Evolutionary conservation across 257 asterid species (phyloP).

Genomic region (Nicotiana knightiana): DNA sequence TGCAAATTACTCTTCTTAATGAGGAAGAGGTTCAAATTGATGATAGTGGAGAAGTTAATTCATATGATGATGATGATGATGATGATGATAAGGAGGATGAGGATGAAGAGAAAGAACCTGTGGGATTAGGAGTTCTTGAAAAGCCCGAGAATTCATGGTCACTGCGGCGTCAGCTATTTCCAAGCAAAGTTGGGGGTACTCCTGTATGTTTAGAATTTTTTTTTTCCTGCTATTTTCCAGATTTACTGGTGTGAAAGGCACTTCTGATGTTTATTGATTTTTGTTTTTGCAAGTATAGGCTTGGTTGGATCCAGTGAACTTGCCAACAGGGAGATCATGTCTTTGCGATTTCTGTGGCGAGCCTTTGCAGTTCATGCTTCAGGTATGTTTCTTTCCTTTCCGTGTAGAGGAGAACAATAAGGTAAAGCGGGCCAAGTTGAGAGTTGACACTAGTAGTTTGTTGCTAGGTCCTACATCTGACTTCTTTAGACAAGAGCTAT

Average conservation of each 20-base stretch:
- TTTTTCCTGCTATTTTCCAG: background rate
- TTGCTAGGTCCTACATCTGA: too few relatives aligned
- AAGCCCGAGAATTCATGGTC: conserved; percentile 62
- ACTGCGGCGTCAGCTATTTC: conserved; percentile 61
- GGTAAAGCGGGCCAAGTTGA: too few relatives aligned
- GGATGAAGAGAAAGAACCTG: conserved; percentile 47
- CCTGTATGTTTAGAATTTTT: conserved; percentile 50
- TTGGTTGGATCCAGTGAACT: conserved; percentile 83
- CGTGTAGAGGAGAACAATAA: too few relatives aligned
- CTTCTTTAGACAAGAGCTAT: too few relatives aligned
- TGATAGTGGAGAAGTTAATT: conserved; percentile 31
- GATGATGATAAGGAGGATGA: background rate
- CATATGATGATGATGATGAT: conserved; percentile 34
- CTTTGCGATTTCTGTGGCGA: conserved; percentile 74
- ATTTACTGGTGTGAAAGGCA: background rate
- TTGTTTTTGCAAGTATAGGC: conserved; percentile 42
- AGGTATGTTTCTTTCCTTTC: conserved; percentile 42
- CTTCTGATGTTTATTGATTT: background rate
- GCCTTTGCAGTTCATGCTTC: conserved; percentile 91
- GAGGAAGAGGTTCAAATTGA: conserved; percentile 41
- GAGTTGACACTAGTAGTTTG: too few relatives aligned
- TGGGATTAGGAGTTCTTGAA: conserved; percentile 73
- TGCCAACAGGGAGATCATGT: conserved; percentile 56
- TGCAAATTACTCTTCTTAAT: conserved; percentile 45
- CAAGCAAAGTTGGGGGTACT: conserved; percentile 93